phyloP scores from a whole-genome alignment of 352 stramenopile species.

The Pythium rishiriense region DNA sequence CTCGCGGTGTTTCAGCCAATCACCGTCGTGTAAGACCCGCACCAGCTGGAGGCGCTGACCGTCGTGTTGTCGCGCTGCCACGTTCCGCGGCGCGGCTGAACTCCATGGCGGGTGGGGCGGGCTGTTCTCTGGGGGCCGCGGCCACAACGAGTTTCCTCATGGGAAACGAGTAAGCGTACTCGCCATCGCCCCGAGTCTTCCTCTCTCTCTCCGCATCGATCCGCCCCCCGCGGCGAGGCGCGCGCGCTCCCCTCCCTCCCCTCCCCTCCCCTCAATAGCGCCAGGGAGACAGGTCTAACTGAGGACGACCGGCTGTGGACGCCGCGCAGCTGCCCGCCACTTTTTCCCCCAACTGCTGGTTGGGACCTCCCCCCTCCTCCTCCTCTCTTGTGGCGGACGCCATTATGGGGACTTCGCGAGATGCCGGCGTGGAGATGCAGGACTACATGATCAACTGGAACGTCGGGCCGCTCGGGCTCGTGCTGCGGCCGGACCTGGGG shows the following conservation, averaged over 20 bases:
- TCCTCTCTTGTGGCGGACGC: not conserved
- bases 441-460: conserved; percentile 90
- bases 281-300: not conserved
- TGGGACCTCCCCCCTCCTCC: too few relatives aligned
- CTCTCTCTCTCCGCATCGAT: not conserved
- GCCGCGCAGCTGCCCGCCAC: not conserved
- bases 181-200: not conserved
- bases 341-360: conserved; percentile 1
- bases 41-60: not conserved
- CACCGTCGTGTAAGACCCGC: not conserved
- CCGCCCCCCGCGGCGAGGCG: too few relatives aligned
- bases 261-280: too few relatives aligned
- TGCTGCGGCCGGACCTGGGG: conserved; percentile 69
- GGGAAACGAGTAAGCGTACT: conserved; percentile 7
- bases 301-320: not conserved
- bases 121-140: not conserved
- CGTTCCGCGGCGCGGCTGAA: not conserved
- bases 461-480: conserved; percentile 68
- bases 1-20: conserved; percentile 14
- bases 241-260: too few relatives aligned
- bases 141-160: conserved; percentile 16
- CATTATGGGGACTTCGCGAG: conserved; percentile 20
- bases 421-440: conserved; percentile 34
- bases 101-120: not conserved
- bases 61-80: conserved; percentile 11